Evolutionary conservation across 176 grass and related monocot species (phyloP).

Genomic region (Elymus sibiricus): DNA sequence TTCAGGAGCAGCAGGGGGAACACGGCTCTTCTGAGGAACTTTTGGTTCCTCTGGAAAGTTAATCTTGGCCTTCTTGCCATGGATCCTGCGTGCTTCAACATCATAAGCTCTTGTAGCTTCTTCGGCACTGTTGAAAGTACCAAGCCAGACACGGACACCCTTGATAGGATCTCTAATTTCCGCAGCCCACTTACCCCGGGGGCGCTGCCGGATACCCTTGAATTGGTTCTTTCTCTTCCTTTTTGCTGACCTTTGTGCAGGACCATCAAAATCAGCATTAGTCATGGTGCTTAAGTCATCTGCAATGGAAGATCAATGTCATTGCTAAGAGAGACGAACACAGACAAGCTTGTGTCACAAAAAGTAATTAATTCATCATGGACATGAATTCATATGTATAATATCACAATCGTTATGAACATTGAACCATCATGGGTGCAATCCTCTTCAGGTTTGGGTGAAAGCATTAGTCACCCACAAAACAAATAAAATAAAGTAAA

Average conservation of each 20-base stretch:
- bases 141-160: slow-evolving; percentile 92
- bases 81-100: slow-evolving; percentile 76
- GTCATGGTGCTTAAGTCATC: slow-evolving; percentile 44
- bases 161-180: slow-evolving; percentile 94
- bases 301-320: slow-evolving; percentile 21
- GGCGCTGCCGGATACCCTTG: slow-evolving; percentile 86
- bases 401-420: neutral
- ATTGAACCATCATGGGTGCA: neutral
- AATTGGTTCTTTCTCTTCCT: slow-evolving; percentile 92
- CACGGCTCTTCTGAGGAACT: slow-evolving; percentile 31
- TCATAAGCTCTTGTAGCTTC: slow-evolving; percentile 98
- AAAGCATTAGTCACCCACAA: neutral
- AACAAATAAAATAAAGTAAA: neutral
- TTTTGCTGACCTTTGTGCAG: slow-evolving; percentile 31
- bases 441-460: neutral
- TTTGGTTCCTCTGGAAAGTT: slow-evolving; percentile 67
- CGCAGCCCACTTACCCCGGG: slow-evolving; percentile 97
- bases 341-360: neutral
- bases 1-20: slow-evolving; percentile 8
- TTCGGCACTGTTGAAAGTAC: slow-evolving; percentile 91
- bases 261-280: slow-evolving; percentile 33
- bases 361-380: neutral
- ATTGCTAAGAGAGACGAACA: neutral
- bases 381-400: neutral
- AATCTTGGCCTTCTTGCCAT: slow-evolving; percentile 95